A percentile compares a stretch with the other conserved stretches of the same genome.
phyloP scores from a whole-genome alignment of 768 basidiomycete genomes.

The Boletus rex-veris region DNA sequence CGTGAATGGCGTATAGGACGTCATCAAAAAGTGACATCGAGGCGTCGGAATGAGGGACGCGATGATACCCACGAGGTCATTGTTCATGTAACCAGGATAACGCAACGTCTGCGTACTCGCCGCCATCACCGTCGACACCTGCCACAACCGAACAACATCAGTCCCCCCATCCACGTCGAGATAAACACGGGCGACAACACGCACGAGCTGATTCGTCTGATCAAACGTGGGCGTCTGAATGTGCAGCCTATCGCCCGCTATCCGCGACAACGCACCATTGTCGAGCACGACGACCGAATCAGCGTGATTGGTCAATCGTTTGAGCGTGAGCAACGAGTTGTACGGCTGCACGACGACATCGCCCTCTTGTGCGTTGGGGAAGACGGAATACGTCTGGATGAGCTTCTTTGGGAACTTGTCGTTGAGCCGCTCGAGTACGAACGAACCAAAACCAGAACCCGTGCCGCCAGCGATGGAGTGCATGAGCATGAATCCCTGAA shows the following conservation, averaged over 20 bases:
- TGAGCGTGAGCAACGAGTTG: conserved; percentile 90
- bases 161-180: background rate
- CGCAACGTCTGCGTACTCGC: conserved; percentile 95
- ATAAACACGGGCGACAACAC: conserved; percentile 14
- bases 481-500: conserved; percentile 96
- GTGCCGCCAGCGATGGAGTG: conserved; percentile 99
- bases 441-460: conserved; percentile 98
- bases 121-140: conserved; percentile 98
- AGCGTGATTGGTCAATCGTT: conserved; percentile 91
- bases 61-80: conserved; percentile 95
- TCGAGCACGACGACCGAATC: conserved; percentile 97
- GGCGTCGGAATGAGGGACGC: conserved; percentile 97
- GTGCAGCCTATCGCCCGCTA: conserved; percentile 90
- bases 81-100: conserved; percentile 99
- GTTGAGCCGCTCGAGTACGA: conserved; percentile 90
- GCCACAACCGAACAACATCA: conserved; percentile 1
- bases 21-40: conserved; percentile 97
- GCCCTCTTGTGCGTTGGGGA: conserved; percentile 88
- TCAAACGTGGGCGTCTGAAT: conserved; percentile 84
- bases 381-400: conserved; percentile 98
- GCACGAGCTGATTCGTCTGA: conserved; percentile 87
- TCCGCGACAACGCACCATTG: conserved; percentile 89
- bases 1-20: conserved; percentile 97
- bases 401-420: conserved; percentile 99
- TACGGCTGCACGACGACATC: conserved; percentile 99